Percentiles rank a stretch among this genome's conserved stretches.
phyloP scores from a whole-genome alignment of 1,284 basidiomycete species.

The Wolfiporia cocos region DNA sequence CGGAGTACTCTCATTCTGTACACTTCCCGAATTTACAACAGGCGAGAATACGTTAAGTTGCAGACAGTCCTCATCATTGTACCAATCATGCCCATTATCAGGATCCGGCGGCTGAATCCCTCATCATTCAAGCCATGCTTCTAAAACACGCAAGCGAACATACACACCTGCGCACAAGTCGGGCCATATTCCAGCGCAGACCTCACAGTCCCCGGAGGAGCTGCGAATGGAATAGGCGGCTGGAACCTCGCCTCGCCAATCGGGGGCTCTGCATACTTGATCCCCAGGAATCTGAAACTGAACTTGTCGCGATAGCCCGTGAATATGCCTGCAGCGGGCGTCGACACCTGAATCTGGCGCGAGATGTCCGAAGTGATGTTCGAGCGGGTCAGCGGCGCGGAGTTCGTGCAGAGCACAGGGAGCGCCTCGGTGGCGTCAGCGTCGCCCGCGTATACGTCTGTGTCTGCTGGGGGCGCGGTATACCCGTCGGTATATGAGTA shows the following conservation, averaged over 20 bases:
- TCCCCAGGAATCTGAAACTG: conserved; percentile 10
- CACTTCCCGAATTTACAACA: conserved; percentile 6
- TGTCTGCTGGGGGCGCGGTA: background rate
- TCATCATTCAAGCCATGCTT: background rate
- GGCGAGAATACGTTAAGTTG: conserved; percentile 10
- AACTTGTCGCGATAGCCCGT: conserved; percentile 13
- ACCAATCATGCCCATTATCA: conserved; percentile 8
- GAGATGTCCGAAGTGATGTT: conserved; percentile 12
- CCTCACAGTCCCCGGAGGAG: conserved; percentile 1
- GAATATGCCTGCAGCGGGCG: conserved; percentile 7
- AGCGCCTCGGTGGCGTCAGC: background rate
- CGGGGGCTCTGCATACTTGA: conserved; percentile 9
- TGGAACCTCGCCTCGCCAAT: conserved; percentile 6
- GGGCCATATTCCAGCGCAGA: conserved; percentile 10
- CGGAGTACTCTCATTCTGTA: background rate
- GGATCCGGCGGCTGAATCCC: conserved; percentile 8
- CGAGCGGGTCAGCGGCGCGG: conserved; percentile 10
- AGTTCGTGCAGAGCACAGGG: conserved; percentile 12
- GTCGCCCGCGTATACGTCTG: too few species aligned
- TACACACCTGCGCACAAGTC: conserved; percentile 8
- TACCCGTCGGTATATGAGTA: conserved; percentile 1
- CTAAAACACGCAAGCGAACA: background rate
- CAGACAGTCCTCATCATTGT: conserved; percentile 9
- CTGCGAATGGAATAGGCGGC: conserved; percentile 3
- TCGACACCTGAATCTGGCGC: conserved; percentile 8